phyloP scores from a whole-genome alignment of 129 eudicot species.

The Arctium minus region DNA sequence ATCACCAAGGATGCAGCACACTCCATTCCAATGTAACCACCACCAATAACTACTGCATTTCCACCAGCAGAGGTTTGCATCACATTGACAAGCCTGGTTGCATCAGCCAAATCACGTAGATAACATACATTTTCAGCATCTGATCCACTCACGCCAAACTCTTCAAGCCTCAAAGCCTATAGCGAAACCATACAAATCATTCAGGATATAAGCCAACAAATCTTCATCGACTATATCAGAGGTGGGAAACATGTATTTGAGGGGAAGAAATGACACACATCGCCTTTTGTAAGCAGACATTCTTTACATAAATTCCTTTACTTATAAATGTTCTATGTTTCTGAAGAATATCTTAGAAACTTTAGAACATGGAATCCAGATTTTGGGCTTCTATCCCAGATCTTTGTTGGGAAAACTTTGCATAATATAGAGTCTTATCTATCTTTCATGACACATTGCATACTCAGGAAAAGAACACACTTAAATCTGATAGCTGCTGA shows the following conservation, averaged over 20 bases:
- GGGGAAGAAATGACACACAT: background rate
- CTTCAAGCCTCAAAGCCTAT: conserved; percentile 97
- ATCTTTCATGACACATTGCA: background rate
- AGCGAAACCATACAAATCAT: conserved; percentile 16
- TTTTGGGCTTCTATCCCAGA: background rate
- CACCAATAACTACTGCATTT: conserved; percentile 94
- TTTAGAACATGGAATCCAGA: background rate
- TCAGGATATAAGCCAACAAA: background rate
- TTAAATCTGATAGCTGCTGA: background rate
- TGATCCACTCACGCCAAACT: conserved; percentile 81
- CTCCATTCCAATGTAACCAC: conserved; percentile 99
- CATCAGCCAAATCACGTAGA: conserved; percentile 89
- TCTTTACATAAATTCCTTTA: background rate
- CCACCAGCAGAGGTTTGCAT: conserved; percentile 74
- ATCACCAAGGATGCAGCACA: conserved; percentile 96
- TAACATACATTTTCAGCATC: conserved; percentile 95
- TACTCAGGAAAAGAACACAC: background rate
- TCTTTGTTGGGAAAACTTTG: background rate
- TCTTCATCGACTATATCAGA: background rate
- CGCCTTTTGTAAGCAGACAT: background rate
- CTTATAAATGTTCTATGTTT: background rate
- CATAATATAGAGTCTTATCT: background rate
- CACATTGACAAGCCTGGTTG: conserved; percentile 67
- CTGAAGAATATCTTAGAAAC: background rate
- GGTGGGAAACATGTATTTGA: background rate